Evolutionary conservation across 164 flowering plant species (phyloP), one percentile per base, ranked within the genome.

Genomic region (Hamamelis virginiana): DNA sequence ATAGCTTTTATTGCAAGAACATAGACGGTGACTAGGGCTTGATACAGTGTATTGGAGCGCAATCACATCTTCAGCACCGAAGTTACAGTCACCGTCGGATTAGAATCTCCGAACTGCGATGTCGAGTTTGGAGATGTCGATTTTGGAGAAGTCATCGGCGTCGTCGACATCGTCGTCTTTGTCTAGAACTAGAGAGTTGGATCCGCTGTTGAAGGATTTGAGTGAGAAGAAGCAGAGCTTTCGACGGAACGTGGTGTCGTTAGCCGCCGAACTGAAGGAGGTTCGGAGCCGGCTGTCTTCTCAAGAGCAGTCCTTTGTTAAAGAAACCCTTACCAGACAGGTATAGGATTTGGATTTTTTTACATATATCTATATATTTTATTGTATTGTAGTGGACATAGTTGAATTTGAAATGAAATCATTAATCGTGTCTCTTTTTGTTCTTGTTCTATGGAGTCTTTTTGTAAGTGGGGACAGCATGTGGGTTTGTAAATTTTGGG

Each of bases 251-350:
- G 91, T 94, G 18, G 91, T 88, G 47, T 88, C 92, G 0, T 69
- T 95, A 64, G 97, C 97, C 3, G 84, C 91, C 52, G 98, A 95
- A 86, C 80, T 95, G 25, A 95, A 91, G 81, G 96, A 95, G 65
- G 92, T 81, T 23, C 87, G 97, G n/a, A 76, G 73, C 75, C 87
- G 92, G 12, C 80, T 91, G 23, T 84, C 90, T 46, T 81, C 80
- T 0, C 81, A 86, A 64, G 96, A 92, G 66, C 86, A 91, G 55
- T 82, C 83, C 1, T 82, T 81, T 79, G 87, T 80, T 51, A 79
- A 80, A 66, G 98, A 91, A 84, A 69, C 90, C 67, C 75, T 79
- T 50, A 84, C 88, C 2, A 86, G 97, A 78, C 87, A 91, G 98
- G 98, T 68, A 80, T 57, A 56, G 46, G 68, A 43, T 74, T 72